Evolutionary conservation across 257 asterid genomes (phyloP).

Genomic region (Salvia splendens): DNA sequence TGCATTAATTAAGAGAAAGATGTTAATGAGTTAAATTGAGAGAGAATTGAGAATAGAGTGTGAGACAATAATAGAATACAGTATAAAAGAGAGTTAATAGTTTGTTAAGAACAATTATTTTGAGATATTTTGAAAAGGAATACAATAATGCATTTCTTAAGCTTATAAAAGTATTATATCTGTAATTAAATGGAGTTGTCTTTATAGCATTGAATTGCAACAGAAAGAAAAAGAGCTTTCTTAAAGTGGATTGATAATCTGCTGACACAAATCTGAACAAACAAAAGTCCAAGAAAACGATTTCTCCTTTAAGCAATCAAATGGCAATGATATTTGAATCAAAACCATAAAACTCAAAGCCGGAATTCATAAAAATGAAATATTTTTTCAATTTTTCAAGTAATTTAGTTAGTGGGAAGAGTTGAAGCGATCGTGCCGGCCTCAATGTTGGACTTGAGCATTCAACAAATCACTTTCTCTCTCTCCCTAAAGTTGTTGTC

Average conservation of each 20-base stretch:
- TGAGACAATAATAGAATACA: no score
- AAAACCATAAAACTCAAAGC: conserved; percentile 20
- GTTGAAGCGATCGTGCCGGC: conserved; percentile 60
- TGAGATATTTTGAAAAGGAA: no score
- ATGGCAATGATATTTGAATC: conserved; percentile 6
- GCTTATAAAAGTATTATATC: no score
- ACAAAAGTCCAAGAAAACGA: conserved; percentile 13
- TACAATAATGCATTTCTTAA: no score
- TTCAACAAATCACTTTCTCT: conserved; percentile 33
- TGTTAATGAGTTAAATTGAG: no score
- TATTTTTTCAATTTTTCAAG: background rate
- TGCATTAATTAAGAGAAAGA: no score
- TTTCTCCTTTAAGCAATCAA: conserved; percentile 6
- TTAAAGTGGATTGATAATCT: background rate
- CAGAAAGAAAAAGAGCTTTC: background rate
- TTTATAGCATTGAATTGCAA: background rate
- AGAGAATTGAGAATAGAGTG: no score
- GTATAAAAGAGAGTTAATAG: no score
- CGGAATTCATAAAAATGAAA: conserved; percentile 26
- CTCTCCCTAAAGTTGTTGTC: conserved; percentile 23
- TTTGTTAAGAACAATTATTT: no score
- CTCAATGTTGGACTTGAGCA: conserved; percentile 42
- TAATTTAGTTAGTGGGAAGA: conserved; percentile 17
- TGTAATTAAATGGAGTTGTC: background rate
- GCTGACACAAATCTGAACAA: conserved; percentile 21